Evolutionary conservation across 176 grass and related monocot species (phyloP), one percentile per base, ranked within the genome.

Genomic region (Oryza meridionalis): DNA sequence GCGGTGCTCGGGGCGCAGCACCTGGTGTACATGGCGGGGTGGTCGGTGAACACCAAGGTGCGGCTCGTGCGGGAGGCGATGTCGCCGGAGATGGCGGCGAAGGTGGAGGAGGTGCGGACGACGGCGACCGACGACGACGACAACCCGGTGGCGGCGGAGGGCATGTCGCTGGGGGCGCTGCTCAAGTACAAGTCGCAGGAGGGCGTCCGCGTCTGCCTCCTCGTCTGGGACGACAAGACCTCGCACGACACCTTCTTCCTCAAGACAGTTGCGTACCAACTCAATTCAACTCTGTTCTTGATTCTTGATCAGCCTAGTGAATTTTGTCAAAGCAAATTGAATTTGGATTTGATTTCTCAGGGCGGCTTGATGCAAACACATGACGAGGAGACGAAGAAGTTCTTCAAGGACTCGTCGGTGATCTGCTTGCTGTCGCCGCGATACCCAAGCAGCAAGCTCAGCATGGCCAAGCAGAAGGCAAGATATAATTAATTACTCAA

Each of bases 161-260:
- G 42, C 0, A 86, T 85, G 84, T 82, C 47, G 44, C 81, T 97
- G 1, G 95, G 95, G 8, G 71, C 93, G 2, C 81, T 97, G 50
- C 86, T 97, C 61, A 94, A 88, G 84, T 93, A 91, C 86, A 97
- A 97, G 81, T 91, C 95, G 0, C 67, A 88, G 84, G 92, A 97
- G 80, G 92, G 95, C 13, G 92, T 97, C 16, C 86, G 88, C 4
- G 84, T 97, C 25, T 92, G 89, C 44, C 71, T 97, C 51, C 90
- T 97, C 68, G 84, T 97, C 42, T 97, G 92, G 84, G 95, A 94
- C 72, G 90, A 94, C 49, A 86, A 45, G 76, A 92, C 92, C 1
- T 92, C 90, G 1, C 88, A 84, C 69, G 66, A 88, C 59, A 89
- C 0, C 29, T 35, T 76, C 26, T 75, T 94, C 69, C 0, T 81